Evolutionary conservation across 1,284 basidiomycete genomes (phyloP).

Genomic region (Chondrostereum purpureum): DNA sequence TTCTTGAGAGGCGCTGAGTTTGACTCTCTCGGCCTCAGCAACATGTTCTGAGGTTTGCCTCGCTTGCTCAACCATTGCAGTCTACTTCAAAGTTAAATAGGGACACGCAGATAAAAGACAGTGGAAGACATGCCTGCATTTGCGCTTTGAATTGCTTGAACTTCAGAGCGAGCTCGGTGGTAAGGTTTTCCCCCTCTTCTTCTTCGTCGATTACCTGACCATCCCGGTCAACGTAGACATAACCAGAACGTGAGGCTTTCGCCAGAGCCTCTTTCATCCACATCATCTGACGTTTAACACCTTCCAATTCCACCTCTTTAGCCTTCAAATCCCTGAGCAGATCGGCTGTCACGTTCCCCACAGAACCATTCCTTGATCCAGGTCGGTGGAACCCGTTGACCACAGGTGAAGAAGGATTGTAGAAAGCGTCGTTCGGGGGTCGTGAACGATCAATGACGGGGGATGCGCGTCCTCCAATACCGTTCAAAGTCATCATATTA

Average conservation of each 20-base stretch:
- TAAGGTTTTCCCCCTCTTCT: slow-evolving; percentile 32
- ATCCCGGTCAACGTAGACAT: slow-evolving; percentile 60
- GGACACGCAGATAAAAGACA: slow-evolving; percentile 15
- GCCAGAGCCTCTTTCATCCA: slow-evolving; percentile 85
- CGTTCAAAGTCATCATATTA: slow-evolving; percentile 49
- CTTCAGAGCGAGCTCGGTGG: slow-evolving; percentile 67
- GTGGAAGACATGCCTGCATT: slow-evolving; percentile 76
- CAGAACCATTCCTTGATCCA: slow-evolving; percentile 45
- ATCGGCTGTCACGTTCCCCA: slow-evolving; percentile 67
- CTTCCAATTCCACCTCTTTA: slow-evolving; percentile 78
- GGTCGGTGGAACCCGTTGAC: slow-evolving; percentile 43
- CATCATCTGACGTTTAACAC: slow-evolving; percentile 68
- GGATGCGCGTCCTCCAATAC: slow-evolving; percentile 52
- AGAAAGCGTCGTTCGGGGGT: slow-evolving; percentile 54
- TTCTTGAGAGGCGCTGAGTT: slow-evolving; percentile 83
- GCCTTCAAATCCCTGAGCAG: slow-evolving; percentile 71
- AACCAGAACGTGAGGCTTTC: slow-evolving; percentile 79
- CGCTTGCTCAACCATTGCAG: slow-evolving; percentile 69
- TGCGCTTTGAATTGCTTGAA: slow-evolving; percentile 88
- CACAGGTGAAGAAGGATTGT: slow-evolving; percentile 45
- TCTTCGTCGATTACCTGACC: slow-evolving; percentile 30
- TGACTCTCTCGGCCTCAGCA: slow-evolving; percentile 75
- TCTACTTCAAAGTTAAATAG: slow-evolving; percentile 48
- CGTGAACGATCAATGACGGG: slow-evolving; percentile 49
- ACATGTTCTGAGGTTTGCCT: slow-evolving; percentile 73